phyloP scores from a whole-genome alignment of 176 grass and related monocot species.

The Oryza longistaminata region DNA sequence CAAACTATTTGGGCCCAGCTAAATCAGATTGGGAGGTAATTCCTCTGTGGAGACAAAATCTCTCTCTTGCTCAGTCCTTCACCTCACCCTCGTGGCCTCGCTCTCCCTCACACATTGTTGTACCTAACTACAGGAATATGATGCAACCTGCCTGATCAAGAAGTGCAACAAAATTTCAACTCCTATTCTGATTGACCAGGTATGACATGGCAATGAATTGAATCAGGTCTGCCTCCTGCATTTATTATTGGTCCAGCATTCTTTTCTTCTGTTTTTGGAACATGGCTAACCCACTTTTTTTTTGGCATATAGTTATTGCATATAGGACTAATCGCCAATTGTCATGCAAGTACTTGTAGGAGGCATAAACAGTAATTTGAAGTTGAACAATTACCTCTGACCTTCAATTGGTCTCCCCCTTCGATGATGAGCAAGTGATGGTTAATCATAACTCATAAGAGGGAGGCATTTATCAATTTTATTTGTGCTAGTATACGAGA shows the following conservation, averaged over 20 bases:
- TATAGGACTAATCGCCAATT: not conserved
- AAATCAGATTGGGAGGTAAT: slow-evolving; percentile 85
- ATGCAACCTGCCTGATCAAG: slow-evolving; percentile 72
- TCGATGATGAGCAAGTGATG: slow-evolving; percentile 10
- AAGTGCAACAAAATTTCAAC: slow-evolving; percentile 61
- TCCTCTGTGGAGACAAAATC: not conserved
- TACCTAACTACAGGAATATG: slow-evolving; percentile 66
- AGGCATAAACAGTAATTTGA: not conserved
- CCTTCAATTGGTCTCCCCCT: not conserved
- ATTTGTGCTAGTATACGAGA: not conserved
- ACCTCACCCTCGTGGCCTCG: not conserved
- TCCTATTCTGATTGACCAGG: slow-evolving; percentile 97
- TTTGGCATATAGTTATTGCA: not conserved
- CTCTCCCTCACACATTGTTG: not conserved
- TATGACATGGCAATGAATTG: slow-evolving; percentile 29
- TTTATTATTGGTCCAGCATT: not conserved
- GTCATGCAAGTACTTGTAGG: not conserved
- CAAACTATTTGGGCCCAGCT: slow-evolving; percentile 81
- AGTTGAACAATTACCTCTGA: not conserved
- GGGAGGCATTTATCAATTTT: not conserved
- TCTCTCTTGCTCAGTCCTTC: not conserved
- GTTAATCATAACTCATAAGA: not conserved
- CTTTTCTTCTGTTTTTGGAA: slow-evolving; percentile 3
- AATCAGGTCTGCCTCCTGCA: not conserved
- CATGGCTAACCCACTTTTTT: not conserved